Conservation (phyloP, 345 rosid species). For the Brassica carinata region DNA sequence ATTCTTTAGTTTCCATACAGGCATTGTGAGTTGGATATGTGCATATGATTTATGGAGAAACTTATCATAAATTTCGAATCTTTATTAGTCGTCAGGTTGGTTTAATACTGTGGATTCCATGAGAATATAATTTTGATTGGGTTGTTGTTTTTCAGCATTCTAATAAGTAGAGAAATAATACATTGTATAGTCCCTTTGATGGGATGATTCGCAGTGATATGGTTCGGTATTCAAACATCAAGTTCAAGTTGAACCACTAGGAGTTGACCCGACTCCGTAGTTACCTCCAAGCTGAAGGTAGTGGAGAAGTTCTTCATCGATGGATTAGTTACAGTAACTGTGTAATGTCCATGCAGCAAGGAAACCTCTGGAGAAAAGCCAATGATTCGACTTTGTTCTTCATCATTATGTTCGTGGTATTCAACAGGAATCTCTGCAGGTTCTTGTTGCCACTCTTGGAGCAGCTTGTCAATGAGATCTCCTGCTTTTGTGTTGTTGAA, state of each 20-base stretch:
- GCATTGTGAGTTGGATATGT: slow-evolving; percentile 21
- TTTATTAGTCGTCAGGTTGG: slow-evolving; percentile 17
- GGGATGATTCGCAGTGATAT: neutral
- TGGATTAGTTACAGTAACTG: slow-evolving; percentile 41
- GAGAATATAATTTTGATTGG: neutral
- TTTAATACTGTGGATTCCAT: neutral
- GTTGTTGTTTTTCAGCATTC: neutral
- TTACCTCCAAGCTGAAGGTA: slow-evolving; percentile 39
- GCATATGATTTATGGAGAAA: neutral
- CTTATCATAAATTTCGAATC: neutral
- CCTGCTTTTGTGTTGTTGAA: slow-evolving; percentile 58
- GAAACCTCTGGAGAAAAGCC: slow-evolving; percentile 34
- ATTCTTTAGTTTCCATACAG: slow-evolving; percentile 5
- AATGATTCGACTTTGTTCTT: slow-evolving; percentile 31
- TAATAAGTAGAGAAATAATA: too few species aligned
- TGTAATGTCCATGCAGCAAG: slow-evolving; percentile 59
- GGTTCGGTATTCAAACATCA: neutral
- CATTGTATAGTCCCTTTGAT: neutral
- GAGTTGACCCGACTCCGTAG: slow-evolving; percentile 28
- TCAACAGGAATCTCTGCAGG: neutral
- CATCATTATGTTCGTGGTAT: slow-evolving; percentile 4
- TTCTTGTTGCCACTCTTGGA: slow-evolving; percentile 50
- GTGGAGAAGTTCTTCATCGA: slow-evolving; percentile 21
- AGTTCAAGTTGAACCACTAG: slow-evolving; percentile 17
- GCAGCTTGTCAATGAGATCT: slow-evolving; percentile 62